Evolutionary conservation across 345 rosid genomes (phyloP).

Genomic region (Eutrema yunnanense): DNA sequence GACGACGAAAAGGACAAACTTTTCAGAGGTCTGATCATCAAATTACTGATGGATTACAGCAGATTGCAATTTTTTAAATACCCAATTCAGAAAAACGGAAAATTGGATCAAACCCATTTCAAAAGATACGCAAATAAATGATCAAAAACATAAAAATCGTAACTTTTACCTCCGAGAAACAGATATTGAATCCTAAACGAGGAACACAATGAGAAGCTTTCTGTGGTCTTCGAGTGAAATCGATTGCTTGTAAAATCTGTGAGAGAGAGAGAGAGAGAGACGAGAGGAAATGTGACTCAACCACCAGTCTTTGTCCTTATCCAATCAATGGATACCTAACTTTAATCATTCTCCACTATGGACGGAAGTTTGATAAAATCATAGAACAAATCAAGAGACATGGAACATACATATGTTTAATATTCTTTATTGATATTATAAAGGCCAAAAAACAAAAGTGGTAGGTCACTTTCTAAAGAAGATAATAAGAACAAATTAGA

Average conservation of each 20-base stretch:
- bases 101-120: slow-evolving; percentile 9
- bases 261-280: neutral
- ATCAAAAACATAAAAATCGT: slow-evolving; percentile 2
- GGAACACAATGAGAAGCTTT: neutral
- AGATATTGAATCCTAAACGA: neutral
- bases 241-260: slow-evolving; percentile 3
- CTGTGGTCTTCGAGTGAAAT: slow-evolving; percentile 16
- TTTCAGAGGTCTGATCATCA: neutral
- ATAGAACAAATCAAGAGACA: slow-evolving; percentile 8
- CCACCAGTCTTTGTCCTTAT: slow-evolving; percentile 38
- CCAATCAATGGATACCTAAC: slow-evolving; percentile 26
- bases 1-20: neutral
- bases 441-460: slow-evolving; percentile 6
- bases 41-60: neutral
- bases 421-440: slow-evolving; percentile 1
- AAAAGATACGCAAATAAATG: neutral
- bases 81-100: neutral
- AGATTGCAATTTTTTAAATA: neutral
- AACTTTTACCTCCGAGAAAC: slow-evolving; percentile 27
- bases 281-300: slow-evolving; percentile 34
- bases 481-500: slow-evolving; percentile 13
- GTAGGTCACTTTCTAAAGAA: slow-evolving; percentile 16
- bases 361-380: slow-evolving; percentile 7
- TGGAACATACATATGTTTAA: neutral
- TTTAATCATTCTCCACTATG: slow-evolving; percentile 21